Evolutionary conservation across 371 early-diverging fungal species (phyloP).

Genomic region (Dinochytrium kinnereticum): DNA sequence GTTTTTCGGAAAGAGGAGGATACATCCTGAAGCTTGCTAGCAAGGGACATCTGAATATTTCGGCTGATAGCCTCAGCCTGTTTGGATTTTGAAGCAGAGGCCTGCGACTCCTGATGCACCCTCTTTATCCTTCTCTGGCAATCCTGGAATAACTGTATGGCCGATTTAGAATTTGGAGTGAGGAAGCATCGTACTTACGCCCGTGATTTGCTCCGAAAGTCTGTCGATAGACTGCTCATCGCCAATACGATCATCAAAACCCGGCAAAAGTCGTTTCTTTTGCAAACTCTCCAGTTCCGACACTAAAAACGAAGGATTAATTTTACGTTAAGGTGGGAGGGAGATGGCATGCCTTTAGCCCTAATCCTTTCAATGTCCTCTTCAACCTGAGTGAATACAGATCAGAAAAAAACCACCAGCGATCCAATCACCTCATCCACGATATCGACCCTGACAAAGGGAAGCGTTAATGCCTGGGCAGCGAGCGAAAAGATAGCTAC

Average conservation of each 20-base stretch:
- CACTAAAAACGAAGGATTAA: constrained; percentile 55
- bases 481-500: constrained; percentile 46
- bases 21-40: constrained; percentile 86
- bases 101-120: constrained; percentile 56
- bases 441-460: constrained; percentile 75
- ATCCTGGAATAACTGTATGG: constrained; percentile 77
- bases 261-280: constrained; percentile 88
- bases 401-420: neutral
- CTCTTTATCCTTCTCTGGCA: constrained; percentile 81
- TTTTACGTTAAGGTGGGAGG: constrained; percentile 2
- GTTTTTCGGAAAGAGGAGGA: constrained; percentile 80
- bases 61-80: constrained; percentile 76
- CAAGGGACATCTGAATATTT: constrained; percentile 89
- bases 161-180: neutral
- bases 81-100: constrained; percentile 47
- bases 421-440: constrained; percentile 74
- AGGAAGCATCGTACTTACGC: constrained; percentile 60
- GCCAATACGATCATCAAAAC: constrained; percentile 86
- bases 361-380: constrained; percentile 55
- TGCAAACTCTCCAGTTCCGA: constrained; percentile 83
- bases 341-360: constrained; percentile 55
- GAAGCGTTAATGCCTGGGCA: constrained; percentile 27
- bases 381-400: constrained; percentile 39
- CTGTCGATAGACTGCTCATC: constrained; percentile 86
- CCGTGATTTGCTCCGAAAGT: constrained; percentile 81